Evolutionary conservation across 2,329 filamentous ascomycete species (phyloP).

Genomic region (Daldinia eschscholtzii): DNA sequence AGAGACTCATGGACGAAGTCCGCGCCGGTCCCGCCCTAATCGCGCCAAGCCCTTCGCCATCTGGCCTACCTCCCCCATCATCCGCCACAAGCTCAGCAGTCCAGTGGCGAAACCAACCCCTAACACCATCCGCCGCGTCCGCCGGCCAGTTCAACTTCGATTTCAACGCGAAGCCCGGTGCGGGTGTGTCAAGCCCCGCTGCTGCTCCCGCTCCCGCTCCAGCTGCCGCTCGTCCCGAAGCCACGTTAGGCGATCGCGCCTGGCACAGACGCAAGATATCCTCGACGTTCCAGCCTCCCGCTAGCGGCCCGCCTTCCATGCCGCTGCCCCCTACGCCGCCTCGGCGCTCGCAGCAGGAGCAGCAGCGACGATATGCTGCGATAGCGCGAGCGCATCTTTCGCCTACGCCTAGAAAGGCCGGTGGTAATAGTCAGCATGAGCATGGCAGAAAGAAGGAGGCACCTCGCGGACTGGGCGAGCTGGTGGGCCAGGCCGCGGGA

Average conservation of each 20-base stretch:
- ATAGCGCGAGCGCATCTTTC: constrained; percentile 18
- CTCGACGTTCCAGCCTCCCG: constrained; percentile 41
- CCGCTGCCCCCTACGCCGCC: constrained; percentile 45
- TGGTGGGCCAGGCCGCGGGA: not conserved
- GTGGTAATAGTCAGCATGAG: not conserved
- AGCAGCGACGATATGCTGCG: not conserved
- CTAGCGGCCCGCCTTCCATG: constrained; percentile 42
- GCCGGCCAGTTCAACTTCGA: constrained; percentile 21
- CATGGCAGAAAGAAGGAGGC: not conserved
- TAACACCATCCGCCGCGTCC: constrained; percentile 10
- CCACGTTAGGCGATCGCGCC: constrained; percentile 47
- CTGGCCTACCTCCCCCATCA: not conserved
- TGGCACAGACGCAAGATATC: constrained; percentile 50
- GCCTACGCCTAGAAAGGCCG: not conserved
- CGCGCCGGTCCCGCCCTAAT: constrained; percentile 27
- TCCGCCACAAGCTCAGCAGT: constrained; percentile 44
- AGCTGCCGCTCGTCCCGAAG: constrained; percentile 31
- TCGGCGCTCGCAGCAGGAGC: constrained; percentile 17
- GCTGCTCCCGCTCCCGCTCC: constrained; percentile 17
- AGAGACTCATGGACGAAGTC: constrained; percentile 38
- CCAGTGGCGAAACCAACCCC: constrained; percentile 38
- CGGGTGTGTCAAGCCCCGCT: constrained; percentile 19
- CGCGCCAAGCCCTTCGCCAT: not conserved
- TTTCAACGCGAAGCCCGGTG: constrained; percentile 10
- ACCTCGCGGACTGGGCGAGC: not conserved